Base-by-base conservation (phyloP, 1,284 basidiomycete genomes). In the Ustilago bromivora region DNA sequence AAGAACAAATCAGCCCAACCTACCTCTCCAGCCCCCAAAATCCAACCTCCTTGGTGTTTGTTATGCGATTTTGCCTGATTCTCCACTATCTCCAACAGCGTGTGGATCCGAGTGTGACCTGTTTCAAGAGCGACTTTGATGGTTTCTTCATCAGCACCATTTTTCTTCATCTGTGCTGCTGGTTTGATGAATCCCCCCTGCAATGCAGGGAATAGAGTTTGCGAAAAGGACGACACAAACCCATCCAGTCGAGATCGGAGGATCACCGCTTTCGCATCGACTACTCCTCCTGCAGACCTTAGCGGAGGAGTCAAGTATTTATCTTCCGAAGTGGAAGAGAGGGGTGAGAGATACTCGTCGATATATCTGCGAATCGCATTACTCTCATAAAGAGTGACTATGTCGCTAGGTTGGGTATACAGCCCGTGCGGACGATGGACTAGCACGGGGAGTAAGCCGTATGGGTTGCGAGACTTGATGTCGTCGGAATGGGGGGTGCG, bases 1-100 rank as follows among this genome's bases (percentile, higher is more conserved):
- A 78, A 61, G 69, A 78, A 78, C 1, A 78, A 62, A 34, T 78
- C 76, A 2, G 76, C 67, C 76, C 76, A 78, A 2, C 58, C 66
- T 7, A 72, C 8, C 10, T 31, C 51, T 32, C 17, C 34, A 8
- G 46, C 35, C 17, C 72, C 66, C 28, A 71, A 10, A n/a, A 70
- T 49, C 61, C 57, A 71, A 4, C 61, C 66, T 4, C 55, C 6
- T 2, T 13, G 17, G 0, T 13, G 12, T 2, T 57, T 34, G 17
- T 63, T 49, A 28, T 63, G 61, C 3, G 41, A 13, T 23, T 57
- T 62, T 0, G 57, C 66, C 36, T 72, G 69, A 0, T 15, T 4
- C 36, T 78, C 73, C 5, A 78, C 57, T n/a, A 76, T 78, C 28
- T 66, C 61, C 4, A 78, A 31, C 9, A 76, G 32, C 7, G 35